phyloP scores from a whole-genome alignment of 495 filamentous ascomycete genomes.

The Xylaria sp. region DNA sequence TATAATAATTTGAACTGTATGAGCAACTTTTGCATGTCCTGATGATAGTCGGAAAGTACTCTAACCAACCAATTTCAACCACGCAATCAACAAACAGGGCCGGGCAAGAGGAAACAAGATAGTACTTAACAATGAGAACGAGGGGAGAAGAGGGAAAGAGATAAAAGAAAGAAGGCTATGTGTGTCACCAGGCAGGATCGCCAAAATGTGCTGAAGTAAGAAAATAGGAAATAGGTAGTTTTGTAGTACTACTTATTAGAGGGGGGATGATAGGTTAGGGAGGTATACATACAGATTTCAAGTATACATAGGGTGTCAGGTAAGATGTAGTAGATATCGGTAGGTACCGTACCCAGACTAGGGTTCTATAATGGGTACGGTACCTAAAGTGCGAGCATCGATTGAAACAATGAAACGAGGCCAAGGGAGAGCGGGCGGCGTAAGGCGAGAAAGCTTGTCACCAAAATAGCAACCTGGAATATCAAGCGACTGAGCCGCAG shows the following conservation, averaged over 20 bases:
- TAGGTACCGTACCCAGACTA: slow-evolving; percentile 2
- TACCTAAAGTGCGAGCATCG: slow-evolving; percentile 14
- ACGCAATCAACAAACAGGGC: slow-evolving; percentile 1
- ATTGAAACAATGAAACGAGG: slow-evolving; percentile 26
- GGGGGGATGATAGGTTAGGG: slow-evolving; percentile 5
- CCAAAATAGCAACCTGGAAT: slow-evolving; percentile 31
- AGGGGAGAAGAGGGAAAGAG: slow-evolving; percentile 8
- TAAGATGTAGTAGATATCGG: background rate
- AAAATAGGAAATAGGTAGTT: slow-evolving; percentile 16
- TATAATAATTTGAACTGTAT: background rate
- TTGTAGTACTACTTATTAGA: slow-evolving; percentile 13
- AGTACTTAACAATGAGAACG: background rate
- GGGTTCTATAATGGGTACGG: slow-evolving; percentile 1
- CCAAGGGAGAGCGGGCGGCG: slow-evolving; percentile 22
- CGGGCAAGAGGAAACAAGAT: background rate
- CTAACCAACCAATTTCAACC: background rate
- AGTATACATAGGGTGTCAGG: slow-evolving; percentile 4
- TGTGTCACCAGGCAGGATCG: slow-evolving; percentile 16
- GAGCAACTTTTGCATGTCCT: background rate
- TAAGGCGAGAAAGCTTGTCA: slow-evolving; percentile 27
- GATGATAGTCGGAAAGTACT: background rate
- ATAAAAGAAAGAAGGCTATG: slow-evolving; percentile 23
- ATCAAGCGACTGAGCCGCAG: slow-evolving; percentile 31
- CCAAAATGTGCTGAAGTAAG: slow-evolving; percentile 24
- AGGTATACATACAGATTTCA: slow-evolving; percentile 21